A percentile compares a stretch with the other conserved stretches of the same genome.
Evolutionary conservation across 2,329 filamentous ascomycete species (phyloP).

Genomic region (Pseudogymnoascus sp.): DNA sequence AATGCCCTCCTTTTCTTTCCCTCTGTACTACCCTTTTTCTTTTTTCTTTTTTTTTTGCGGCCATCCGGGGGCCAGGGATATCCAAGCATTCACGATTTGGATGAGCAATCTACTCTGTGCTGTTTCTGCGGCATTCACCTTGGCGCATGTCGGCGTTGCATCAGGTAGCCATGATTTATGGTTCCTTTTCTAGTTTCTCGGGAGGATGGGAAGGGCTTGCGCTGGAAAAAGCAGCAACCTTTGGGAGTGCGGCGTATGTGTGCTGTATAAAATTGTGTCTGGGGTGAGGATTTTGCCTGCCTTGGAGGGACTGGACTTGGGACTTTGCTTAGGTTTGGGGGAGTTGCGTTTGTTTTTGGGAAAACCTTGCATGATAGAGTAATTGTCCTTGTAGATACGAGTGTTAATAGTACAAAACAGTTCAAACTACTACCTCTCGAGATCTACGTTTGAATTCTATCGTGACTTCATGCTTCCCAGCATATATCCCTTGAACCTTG

Average conservation of each 20-base stretch:
- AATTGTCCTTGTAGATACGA: constrained; percentile 1
- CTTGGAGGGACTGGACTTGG: background rate
- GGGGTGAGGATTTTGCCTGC: background rate
- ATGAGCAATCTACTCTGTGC: constrained; percentile 39
- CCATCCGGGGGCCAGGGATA: constrained; percentile 32
- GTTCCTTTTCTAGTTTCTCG: background rate
- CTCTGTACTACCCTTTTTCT: constrained; percentile 28
- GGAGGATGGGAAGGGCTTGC: background rate
- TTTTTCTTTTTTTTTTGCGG: constrained; percentile 31
- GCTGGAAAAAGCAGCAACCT: background rate
- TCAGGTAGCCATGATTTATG: constrained; percentile 17
- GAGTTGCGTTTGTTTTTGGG: background rate
- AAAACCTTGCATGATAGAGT: background rate
- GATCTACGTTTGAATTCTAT: background rate
- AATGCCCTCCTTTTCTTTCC: constrained; percentile 19
- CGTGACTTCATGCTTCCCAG: background rate
- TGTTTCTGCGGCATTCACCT: constrained; percentile 20
- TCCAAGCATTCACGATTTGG: constrained; percentile 40
- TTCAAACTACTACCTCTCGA: background rate
- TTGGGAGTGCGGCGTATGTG: background rate
- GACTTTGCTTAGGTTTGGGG: background rate
- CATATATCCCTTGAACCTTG: background rate
- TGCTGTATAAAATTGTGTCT: background rate
- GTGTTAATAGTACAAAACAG: background rate
- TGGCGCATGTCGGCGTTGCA: constrained; percentile 25